Base-by-base conservation (phyloP, 1,284 basidiomycete species). In the Ceratobasidium sp. region DNA sequence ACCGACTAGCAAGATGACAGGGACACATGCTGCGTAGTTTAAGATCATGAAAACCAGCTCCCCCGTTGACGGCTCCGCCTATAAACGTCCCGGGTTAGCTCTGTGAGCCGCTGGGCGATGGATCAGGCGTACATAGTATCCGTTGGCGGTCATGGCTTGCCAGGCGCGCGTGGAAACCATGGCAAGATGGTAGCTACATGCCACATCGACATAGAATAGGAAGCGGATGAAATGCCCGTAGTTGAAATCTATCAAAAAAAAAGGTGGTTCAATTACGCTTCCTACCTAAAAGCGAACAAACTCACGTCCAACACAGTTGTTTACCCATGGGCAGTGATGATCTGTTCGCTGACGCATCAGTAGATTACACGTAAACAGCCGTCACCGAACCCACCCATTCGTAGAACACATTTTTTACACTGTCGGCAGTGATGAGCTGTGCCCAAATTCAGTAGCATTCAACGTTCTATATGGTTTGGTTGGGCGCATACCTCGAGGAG, bases 261-360 rank as follows among this genome's bases (percentile, higher is more conserved):
- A 27, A 24, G 37, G 8, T 14, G 11, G 29, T 3, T 61, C 39
- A 72, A 31, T 49, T 31, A 14, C 19, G 13, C 27, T 49, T 37
- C n/a, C 48, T 13, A 24, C 19, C n/a, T 22, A 19, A 37, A 13
- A 59, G 11, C 43, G 34, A 34, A 37, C 2, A 29, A 22, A 51
- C 69, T 72, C 37, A 72, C 94, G 91, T 0, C 95, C 96, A 77
- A 98, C 91, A 80, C 95, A 95, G 81, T 94, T 94, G 80, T 94
- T 93, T 73, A 93, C 90, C 93, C 92, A 95, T 27, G 92, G 92
- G 81, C 95, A 97, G 79, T 97, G 95, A 79, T 98, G 95, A 83
- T 95, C 92, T 93, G 77, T 37, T 51, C 11, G 51, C 34, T 48
- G 63, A 64, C 48, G 19, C 65, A 46, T 53, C 46, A 73, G 41